Percentiles rank a stretch among this genome's conserved stretches.
phyloP scores from a whole-genome alignment of 495 filamentous ascomycete genomes.

The Baudoinia panamericana region DNA sequence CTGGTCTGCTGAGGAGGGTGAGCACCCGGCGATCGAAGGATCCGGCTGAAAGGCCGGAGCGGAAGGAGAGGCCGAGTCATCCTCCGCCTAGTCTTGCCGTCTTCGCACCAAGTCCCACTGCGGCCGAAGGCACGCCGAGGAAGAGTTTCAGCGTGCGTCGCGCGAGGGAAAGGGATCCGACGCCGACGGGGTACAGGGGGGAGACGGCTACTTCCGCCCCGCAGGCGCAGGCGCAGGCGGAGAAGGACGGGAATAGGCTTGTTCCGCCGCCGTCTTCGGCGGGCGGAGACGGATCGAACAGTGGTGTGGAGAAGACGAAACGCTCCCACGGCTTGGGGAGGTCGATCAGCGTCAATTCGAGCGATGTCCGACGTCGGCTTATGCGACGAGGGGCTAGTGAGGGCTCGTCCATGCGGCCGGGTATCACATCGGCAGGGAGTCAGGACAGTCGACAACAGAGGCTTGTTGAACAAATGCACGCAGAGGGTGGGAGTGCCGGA shows the following conservation, averaged over 20 bases:
- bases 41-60: conserved; percentile 20
- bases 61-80: conserved; percentile 45
- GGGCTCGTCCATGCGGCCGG: conserved; percentile 32
- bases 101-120: conserved; percentile 56
- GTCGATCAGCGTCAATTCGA: conserved; percentile 77
- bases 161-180: conserved; percentile 48
- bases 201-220: conserved; percentile 42
- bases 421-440: conserved; percentile 40
- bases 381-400: conserved; percentile 46
- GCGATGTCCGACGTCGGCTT: conserved; percentile 55
- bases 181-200: conserved; percentile 38
- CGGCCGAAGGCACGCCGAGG: conserved; percentile 46
- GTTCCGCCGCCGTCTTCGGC: conserved; percentile 47
- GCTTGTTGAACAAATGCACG: background rate
- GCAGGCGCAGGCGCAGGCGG: too few relatives aligned
- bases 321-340: conserved; percentile 49
- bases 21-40: conserved; percentile 66
- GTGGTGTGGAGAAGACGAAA: conserved; percentile 45
- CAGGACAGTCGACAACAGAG: conserved; percentile 39
- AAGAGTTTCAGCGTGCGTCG: conserved; percentile 76
- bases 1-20: conserved; percentile 75
- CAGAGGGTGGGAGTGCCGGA: background rate
- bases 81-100: conserved; percentile 58
- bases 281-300: conserved; percentile 36
- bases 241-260: conserved; percentile 59